Evolutionary conservation across 2,329 filamentous ascomycete species (phyloP).

Genomic region (Tolypocladium tropicale): DNA sequence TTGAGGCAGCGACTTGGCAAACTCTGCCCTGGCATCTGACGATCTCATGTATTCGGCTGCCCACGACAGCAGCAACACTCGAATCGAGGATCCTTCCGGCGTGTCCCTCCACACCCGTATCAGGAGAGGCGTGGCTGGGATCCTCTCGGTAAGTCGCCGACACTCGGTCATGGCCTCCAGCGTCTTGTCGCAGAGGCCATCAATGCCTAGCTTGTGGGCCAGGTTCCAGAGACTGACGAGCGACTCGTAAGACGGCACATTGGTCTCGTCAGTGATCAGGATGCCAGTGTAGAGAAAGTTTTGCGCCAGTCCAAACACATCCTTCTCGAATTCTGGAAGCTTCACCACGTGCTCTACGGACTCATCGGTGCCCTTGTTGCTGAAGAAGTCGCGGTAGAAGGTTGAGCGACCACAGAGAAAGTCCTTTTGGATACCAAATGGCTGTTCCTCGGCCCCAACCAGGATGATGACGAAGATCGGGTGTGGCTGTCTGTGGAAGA

Average conservation of each 20-base stretch:
- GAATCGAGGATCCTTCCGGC: slow-evolving; percentile 48
- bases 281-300: slow-evolving; percentile 42
- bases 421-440: slow-evolving; percentile 49
- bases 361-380: slow-evolving; percentile 19
- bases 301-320: slow-evolving; percentile 46
- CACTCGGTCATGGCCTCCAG: slow-evolving; percentile 49
- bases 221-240: slow-evolving; percentile 48
- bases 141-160: slow-evolving; percentile 39
- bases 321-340: slow-evolving; percentile 34
- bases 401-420: slow-evolving; percentile 43
- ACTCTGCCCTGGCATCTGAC: slow-evolving; percentile 44
- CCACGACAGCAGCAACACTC: slow-evolving; percentile 49
- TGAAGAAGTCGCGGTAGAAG: slow-evolving; percentile 37
- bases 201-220: slow-evolving; percentile 38
- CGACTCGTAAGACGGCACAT: slow-evolving; percentile 40
- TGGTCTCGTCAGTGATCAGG: slow-evolving; percentile 30
- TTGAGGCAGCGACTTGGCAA: slow-evolving; percentile 50
- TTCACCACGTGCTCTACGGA: slow-evolving; percentile 39
- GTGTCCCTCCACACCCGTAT: slow-evolving; percentile 54
- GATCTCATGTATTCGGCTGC: slow-evolving; percentile 53
- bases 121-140: slow-evolving; percentile 48
- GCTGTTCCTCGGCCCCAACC: slow-evolving; percentile 39
- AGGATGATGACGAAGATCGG: slow-evolving; percentile 44
- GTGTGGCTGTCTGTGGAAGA: slow-evolving; percentile 36
- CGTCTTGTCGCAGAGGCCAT: slow-evolving; percentile 44